phyloP scores from a whole-genome alignment of 306 rosid species.

The Datisca glomerata region DNA sequence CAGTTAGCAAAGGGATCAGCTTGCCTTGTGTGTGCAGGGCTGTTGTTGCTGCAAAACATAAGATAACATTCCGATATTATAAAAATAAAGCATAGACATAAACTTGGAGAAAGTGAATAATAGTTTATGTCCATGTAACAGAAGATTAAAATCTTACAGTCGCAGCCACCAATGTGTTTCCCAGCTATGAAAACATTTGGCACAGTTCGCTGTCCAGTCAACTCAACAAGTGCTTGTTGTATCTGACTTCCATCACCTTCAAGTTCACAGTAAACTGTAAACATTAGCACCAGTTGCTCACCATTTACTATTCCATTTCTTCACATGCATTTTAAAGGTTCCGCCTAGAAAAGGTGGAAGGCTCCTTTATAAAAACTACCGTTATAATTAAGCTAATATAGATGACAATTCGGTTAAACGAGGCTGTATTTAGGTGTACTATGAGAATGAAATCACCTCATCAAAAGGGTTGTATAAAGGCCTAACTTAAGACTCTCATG shows the following conservation, averaged over 20 bases:
- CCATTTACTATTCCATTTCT: no score
- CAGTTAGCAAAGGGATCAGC: conserved; percentile 46
- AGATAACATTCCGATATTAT: background rate
- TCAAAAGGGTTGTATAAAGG: no score
- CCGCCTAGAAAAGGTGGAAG: no score
- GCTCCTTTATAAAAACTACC: no score
- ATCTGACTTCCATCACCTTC: conserved; percentile 51
- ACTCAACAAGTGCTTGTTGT: conserved; percentile 19
- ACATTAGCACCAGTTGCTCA: no score
- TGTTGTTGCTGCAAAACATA: conserved; percentile 34
- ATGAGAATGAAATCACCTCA: no score
- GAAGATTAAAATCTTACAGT: conserved; percentile 29
- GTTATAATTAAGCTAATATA: no score
- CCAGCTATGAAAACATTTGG: conserved; percentile 81
- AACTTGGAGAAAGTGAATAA: background rate
- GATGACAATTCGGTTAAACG: no score
- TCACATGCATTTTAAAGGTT: no score
- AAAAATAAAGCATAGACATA: no score
- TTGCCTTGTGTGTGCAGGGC: conserved; percentile 49
- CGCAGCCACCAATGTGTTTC: conserved; percentile 80
- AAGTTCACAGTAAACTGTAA: conserved; percentile 2
- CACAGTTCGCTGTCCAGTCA: conserved; percentile 64
- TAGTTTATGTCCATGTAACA: background rate
- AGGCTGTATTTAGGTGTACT: no score
- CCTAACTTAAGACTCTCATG: no score